Base-by-base conservation (phyloP, 1,284 basidiomycete genomes). In the Coriolopsis trogii region DNA sequence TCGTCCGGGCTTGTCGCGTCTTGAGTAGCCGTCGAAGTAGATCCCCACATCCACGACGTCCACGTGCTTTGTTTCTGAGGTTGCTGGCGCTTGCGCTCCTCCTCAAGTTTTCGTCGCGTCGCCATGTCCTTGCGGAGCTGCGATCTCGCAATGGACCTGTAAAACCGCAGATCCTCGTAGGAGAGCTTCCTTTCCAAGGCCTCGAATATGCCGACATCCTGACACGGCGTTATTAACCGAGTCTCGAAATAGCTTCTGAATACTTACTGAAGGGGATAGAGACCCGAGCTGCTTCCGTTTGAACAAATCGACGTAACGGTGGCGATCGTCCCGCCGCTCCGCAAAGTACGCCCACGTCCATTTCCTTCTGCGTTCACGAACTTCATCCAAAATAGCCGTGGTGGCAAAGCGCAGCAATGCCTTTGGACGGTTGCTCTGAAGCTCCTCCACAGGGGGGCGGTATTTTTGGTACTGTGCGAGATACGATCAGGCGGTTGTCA, bases 111-210 rank as follows among this genome's bases (percentile, higher is more conserved):
- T 64, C 83, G 82, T 40, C 83, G 80, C 23, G 87, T 74, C 1
- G 83, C 89, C 28, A 84, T 78, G 63, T 99, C 94, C 66, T 97
- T 95, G 60, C 89, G 87, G 15, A 98, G 76, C 60, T 89, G 87
- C 6, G 92, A 94, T 7, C 94, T 86, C 0, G 95, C 94, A 54
- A 99, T 93, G 3, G 95, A 98, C 21, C 97, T 86, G 74, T 98
- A 99, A 72, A 98, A 98, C 10, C 97, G 89, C 46, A 99, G 91
- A 64, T 99, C 97, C 67, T 98, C 93, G 66, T 98, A 99, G 0
- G 85, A 81, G 10, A 99, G 78, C 67, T 92, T 93, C 60, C 71
- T 75, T 68, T 99, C 98, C 45, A 99, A 74, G 1, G 73, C 76
- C 41, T 84, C 79, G 23, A 98, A 73, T 5, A 73, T 75, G 42